phyloP scores from a whole-genome alignment of 148 eudicot genomes.

The Rhododendron williamsianum region DNA sequence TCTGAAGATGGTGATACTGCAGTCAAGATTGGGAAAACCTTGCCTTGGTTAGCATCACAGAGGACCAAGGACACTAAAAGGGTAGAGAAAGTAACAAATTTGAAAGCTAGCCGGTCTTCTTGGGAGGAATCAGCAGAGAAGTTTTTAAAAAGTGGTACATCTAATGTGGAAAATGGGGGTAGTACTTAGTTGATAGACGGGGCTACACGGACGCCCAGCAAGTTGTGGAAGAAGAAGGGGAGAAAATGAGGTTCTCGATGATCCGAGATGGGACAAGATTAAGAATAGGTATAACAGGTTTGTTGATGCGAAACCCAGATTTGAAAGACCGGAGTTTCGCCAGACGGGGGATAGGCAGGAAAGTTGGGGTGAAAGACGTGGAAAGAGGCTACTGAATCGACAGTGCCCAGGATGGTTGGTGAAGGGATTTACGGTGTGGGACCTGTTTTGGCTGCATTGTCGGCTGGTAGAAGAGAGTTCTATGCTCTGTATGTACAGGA shows the following conservation, averaged over 20 bases:
- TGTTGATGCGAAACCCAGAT: conserved; percentile 32
- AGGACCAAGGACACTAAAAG: conserved; percentile 25
- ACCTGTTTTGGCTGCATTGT: conserved; percentile 88
- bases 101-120: conserved; percentile 41
- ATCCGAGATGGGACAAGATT: conserved; percentile 78
- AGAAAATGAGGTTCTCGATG: conserved; percentile 37
- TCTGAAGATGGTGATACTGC: conserved; percentile 24
- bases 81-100: conserved; percentile 18
- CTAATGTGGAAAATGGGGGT: conserved; percentile 24
- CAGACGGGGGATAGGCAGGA: conserved; percentile 58
- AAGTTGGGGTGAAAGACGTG: conserved; percentile 71
- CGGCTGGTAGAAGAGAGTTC: conserved; percentile 76
- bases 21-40: conserved; percentile 21
- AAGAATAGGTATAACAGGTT: conserved; percentile 42
- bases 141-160: conserved; percentile 33
- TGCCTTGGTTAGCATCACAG: conserved; percentile 72
- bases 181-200: conserved; percentile 25
- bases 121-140: conserved; percentile 90
- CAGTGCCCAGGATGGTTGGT: conserved; percentile 74
- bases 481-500: conserved; percentile 77
- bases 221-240: conserved; percentile 43
- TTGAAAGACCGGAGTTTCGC: conserved; percentile 40
- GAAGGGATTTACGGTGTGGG: conserved; percentile 95
- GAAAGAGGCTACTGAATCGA: conserved; percentile 78
- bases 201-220: conserved; percentile 16